Percentiles rank a stretch among this genome's conserved stretches.
Conservation (phyloP, 1,284 basidiomycete species). For the Somion occarium region DNA sequence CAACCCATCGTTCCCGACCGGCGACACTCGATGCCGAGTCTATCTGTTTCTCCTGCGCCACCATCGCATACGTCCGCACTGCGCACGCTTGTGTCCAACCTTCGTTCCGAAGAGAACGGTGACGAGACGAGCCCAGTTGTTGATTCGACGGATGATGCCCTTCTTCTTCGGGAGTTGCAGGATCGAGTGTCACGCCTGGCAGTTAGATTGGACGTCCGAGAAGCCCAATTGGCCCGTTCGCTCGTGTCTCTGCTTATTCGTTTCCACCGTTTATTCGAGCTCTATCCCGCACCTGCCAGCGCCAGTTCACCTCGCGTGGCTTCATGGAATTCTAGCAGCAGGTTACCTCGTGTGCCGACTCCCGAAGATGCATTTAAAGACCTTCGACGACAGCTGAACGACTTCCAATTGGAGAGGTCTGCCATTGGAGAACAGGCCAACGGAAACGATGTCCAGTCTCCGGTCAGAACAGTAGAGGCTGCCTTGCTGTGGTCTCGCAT, state of each 20-base stretch:
- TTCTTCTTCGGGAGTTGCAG: constrained; percentile 61
- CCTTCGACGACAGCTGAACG: constrained; percentile 64
- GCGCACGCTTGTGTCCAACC: constrained; percentile 57
- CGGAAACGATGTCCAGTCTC: constrained; percentile 27
- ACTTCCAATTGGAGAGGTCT: constrained; percentile 55
- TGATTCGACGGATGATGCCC: constrained; percentile 37
- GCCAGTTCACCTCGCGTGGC: constrained; percentile 18
- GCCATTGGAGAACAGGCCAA: constrained; percentile 6
- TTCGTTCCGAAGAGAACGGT: constrained; percentile 44
- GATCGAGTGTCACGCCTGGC: constrained; percentile 45
- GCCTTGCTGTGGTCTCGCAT: constrained; percentile 71
- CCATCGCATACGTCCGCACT: constrained; percentile 40
- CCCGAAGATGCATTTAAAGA: constrained; percentile 45
- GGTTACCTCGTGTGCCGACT: neutral
- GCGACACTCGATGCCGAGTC: constrained; percentile 57
- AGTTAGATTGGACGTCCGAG: constrained; percentile 33
- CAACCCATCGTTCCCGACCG: constrained; percentile 57
- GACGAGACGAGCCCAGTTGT: constrained; percentile 43
- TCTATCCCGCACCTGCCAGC: constrained; percentile 24
- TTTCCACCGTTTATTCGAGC: constrained; percentile 52
- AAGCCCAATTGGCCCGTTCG: constrained; percentile 57
- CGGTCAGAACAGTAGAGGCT: constrained; percentile 54
- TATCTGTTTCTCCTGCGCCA: constrained; percentile 27
- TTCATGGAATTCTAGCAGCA: constrained; percentile 15
- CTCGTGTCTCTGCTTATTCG: constrained; percentile 65